A percentile compares a stretch with the other conserved stretches of the same genome.
phyloP scores from a whole-genome alignment of 1,139 yeast species.

The Kodamaea sp. region DNA sequence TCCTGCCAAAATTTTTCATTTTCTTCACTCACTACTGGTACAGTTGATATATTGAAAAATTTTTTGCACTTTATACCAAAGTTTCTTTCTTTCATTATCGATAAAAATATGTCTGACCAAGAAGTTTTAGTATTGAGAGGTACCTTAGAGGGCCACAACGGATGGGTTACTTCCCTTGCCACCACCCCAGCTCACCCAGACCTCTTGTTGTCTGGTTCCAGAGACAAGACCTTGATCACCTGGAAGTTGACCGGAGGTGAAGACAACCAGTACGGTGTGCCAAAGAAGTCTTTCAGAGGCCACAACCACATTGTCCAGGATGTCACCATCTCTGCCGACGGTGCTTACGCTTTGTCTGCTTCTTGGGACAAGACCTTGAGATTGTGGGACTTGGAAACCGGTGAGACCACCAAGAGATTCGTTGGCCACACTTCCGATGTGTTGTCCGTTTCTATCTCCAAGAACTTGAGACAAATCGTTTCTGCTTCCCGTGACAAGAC shows the following conservation, averaged over 20 bases:
- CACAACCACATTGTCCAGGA: conserved; percentile 99
- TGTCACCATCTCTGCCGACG: conserved; percentile 97
- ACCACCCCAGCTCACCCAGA: conserved; percentile 99
- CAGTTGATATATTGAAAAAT: conserved; percentile 6
- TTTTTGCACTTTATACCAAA: conserved; percentile 1
- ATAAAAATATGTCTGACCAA: conserved; percentile 57
- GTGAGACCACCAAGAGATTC: conserved; percentile 92
- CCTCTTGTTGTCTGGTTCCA: conserved; percentile 95
- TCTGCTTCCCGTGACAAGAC: conserved; percentile 99
- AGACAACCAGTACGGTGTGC: conserved; percentile 96
- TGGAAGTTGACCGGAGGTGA: conserved; percentile 97
- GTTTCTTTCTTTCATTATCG: conserved; percentile 1
- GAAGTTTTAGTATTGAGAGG: conserved; percentile 99
- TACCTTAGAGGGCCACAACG: conserved; percentile 87
- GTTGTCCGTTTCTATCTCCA: conserved; percentile 93
- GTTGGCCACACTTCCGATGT: conserved; percentile 99
- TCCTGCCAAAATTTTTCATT: conserved; percentile 17
- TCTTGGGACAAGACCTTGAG: conserved; percentile 99
- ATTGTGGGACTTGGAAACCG: conserved; percentile 96
- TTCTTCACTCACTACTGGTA: conserved; percentile 1
- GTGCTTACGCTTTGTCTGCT: conserved; percentile 97
- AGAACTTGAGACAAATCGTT: conserved; percentile 96
- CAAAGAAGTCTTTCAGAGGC: conserved; percentile 96
- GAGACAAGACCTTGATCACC: conserved; percentile 98
- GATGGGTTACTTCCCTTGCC: conserved; percentile 98